Evolutionary conservation across 257 asterid species (phyloP).

Genomic region (Fraxinus excelsior): DNA sequence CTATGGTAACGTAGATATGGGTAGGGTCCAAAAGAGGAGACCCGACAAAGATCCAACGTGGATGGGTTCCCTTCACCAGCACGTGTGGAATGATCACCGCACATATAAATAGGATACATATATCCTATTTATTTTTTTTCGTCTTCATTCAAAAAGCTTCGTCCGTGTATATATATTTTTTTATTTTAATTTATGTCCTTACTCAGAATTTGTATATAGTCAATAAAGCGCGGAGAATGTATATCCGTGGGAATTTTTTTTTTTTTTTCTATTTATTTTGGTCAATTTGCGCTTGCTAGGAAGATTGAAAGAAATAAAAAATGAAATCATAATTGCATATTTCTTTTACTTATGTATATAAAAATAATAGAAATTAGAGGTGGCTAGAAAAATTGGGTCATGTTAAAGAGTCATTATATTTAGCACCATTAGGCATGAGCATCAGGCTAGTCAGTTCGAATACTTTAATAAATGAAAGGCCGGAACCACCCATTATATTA

Average conservation of each 20-base stretch:
- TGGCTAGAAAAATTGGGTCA: not conserved
- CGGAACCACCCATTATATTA: too few species aligned
- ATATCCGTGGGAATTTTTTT: not conserved
- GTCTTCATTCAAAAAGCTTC: slow-evolving; percentile 12
- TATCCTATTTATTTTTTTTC: slow-evolving; percentile 7
- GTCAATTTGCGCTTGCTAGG: not conserved
- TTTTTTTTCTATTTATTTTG: not conserved
- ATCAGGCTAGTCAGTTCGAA: too few species aligned
- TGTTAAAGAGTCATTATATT: not conserved
- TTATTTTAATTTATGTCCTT: not conserved
- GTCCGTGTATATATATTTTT: not conserved
- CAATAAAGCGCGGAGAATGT: slow-evolving; percentile 23
- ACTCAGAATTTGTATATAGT: not conserved
- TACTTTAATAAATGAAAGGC: too few species aligned
- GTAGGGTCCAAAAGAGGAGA: slow-evolving; percentile 11
- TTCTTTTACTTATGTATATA: not conserved
- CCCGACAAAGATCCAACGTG: slow-evolving; percentile 34
- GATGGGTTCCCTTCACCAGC: slow-evolving; percentile 24
- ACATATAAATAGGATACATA: not conserved
- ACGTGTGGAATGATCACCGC: slow-evolving; percentile 29
- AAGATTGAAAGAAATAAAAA: too few species aligned
- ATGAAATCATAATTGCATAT: too few species aligned
- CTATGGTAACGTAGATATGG: not conserved
- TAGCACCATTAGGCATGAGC: too few species aligned
- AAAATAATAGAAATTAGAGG: not conserved